phyloP scores from a whole-genome alignment of 2,329 filamentous ascomycete genomes.

The Aspergillus aculeatus region DNA sequence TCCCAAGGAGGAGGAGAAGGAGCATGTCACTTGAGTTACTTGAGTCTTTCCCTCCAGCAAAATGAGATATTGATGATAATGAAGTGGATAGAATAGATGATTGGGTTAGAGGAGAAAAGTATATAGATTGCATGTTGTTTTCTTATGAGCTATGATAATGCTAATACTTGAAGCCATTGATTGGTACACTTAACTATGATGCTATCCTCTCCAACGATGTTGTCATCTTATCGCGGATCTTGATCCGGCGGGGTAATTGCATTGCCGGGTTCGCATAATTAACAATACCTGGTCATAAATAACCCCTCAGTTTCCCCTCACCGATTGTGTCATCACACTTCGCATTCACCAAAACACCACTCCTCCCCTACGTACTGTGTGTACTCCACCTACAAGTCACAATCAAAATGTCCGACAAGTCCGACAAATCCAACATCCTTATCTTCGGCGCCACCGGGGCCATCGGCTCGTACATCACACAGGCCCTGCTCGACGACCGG shows the following conservation, averaged over 20 bases:
- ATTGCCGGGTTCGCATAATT: too few species aligned
- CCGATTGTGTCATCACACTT: neutral
- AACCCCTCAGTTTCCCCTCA: neutral
- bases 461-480: conserved; percentile 45
- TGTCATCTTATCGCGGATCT: neutral
- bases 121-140: too few species aligned
- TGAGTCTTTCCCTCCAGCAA: neutral
- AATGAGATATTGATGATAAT: too few species aligned
- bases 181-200: neutral
- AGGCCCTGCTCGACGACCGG: conserved; percentile 49
- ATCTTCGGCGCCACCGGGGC: conserved; percentile 26
- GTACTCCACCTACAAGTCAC: neutral
- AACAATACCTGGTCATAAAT: too few species aligned
- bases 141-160: too few species aligned
- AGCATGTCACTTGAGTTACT: conserved; percentile 25
- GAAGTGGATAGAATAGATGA: too few species aligned
- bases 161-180: too few species aligned
- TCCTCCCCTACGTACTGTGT: too few species aligned
- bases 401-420: conserved; percentile 1
- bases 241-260: neutral
- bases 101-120: too few species aligned
- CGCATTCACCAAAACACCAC: too few species aligned
- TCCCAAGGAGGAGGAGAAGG: conserved; percentile 42
- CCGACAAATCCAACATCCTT: conserved; percentile 20
- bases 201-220: neutral